Conservation (phyloP, 192 early-diverging fungal species). For the Chytriomyces hyalinus region DNA sequence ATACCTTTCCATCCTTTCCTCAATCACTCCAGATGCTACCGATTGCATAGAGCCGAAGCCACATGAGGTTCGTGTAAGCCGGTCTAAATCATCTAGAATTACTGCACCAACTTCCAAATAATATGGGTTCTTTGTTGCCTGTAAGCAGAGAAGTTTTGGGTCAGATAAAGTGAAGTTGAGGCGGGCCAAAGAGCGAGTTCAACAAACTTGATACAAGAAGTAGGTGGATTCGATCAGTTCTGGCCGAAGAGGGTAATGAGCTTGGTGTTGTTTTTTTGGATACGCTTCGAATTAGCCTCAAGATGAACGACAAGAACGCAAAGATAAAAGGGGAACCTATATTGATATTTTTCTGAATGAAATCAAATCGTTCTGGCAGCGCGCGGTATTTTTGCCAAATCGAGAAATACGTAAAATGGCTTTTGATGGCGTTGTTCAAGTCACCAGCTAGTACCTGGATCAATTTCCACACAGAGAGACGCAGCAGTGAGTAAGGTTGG, state of each 20-base stretch:
- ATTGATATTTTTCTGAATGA: conserved; percentile 64
- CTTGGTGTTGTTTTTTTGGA: not conserved
- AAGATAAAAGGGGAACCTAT: conserved; percentile 47
- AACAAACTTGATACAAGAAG: conserved; percentile 72
- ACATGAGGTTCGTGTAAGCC: conserved; percentile 70
- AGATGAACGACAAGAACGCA: not conserved
- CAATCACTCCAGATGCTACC: conserved; percentile 65
- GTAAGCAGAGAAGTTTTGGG: not conserved
- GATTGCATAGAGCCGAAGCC: conserved; percentile 79
- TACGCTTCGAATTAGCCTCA: not conserved
- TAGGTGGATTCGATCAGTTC: conserved; percentile 96
- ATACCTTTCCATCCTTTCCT: conserved; percentile 87
- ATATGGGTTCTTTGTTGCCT: conserved; percentile 88
- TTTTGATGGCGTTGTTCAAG: conserved; percentile 78
- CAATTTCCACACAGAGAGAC: not conserved
- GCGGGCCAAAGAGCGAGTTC: not conserved
- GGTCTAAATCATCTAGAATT: conserved; percentile 81
- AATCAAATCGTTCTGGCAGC: conserved; percentile 88
- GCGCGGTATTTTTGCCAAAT: conserved; percentile 86
- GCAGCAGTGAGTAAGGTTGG: not conserved
- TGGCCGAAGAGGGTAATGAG: conserved; percentile 82
- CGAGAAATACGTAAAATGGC: conserved; percentile 82
- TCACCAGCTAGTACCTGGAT: conserved; percentile 81
- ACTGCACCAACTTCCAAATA: conserved; percentile 91
- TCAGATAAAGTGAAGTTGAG: not conserved